phyloP scores from a whole-genome alignment of 345 rosid genomes.

The Salix suchowensis region DNA sequence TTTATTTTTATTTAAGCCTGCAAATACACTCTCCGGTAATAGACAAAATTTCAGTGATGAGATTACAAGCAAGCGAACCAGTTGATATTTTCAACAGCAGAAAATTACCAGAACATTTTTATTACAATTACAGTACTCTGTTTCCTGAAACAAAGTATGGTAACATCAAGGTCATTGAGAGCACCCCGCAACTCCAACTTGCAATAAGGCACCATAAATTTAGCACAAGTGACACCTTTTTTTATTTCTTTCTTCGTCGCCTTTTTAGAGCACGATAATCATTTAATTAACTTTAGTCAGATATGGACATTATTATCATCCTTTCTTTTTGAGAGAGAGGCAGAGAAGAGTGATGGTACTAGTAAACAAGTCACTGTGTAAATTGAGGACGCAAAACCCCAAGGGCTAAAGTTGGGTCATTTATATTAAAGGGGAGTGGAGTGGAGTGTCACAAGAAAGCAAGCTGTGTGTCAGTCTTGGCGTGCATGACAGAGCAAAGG shows the following conservation, averaged over 20 bases:
- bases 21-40: no score
- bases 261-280: background rate
- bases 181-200: background rate
- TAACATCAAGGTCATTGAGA: background rate
- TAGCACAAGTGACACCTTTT: background rate
- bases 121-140: background rate
- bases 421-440: slow-evolving; percentile 17
- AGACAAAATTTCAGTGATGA: no score
- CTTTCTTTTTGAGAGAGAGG: background rate
- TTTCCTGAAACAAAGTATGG: background rate
- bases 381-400: slow-evolving; percentile 20
- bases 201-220: background rate
- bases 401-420: slow-evolving; percentile 14
- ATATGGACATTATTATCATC: background rate
- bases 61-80: no score
- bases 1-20: no score
- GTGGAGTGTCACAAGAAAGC: slow-evolving; percentile 28
- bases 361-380: background rate
- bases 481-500: slow-evolving; percentile 43
- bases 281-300: background rate
- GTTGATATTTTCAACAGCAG: no score
- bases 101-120: background rate
- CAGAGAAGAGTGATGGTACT: background rate
- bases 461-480: slow-evolving; percentile 45
- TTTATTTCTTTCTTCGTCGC: background rate